phyloP scores from a whole-genome alignment of 2,329 filamentous ascomycete species.

The Cytospora piceae region DNA sequence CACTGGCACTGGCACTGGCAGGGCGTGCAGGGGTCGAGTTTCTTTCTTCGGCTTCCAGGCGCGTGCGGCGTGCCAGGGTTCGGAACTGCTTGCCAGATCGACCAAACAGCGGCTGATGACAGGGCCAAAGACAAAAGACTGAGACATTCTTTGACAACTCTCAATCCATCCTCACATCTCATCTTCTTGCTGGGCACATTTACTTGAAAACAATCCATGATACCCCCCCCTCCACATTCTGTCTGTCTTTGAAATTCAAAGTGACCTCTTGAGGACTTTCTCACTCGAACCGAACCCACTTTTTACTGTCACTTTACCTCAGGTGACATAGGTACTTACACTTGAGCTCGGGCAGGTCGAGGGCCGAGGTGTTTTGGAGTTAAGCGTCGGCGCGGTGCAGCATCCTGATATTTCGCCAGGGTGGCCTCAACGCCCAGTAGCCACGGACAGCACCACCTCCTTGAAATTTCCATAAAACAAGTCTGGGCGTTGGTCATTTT shows the following conservation, averaged over 20 bases:
- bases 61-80: background rate
- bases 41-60: background rate
- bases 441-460: constrained; percentile 9
- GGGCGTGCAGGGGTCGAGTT: constrained; percentile 16
- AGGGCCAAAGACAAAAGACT: constrained; percentile 13
- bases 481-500: background rate
- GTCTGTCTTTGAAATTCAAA: background rate
- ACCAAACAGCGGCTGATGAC: constrained; percentile 7
- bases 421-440: constrained; percentile 27
- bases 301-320: constrained; percentile 1
- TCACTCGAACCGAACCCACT: background rate
- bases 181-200: background rate
- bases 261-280: background rate
- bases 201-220: background rate
- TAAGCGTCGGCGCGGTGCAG: constrained; percentile 19
- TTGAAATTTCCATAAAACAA: constrained; percentile 12
- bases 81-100: constrained; percentile 25
- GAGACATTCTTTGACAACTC: constrained; percentile 12
- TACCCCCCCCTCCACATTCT: background rate
- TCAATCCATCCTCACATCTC: too few species aligned
- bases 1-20: background rate
- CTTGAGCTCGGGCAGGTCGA: constrained; percentile 25
- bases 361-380: constrained; percentile 26
- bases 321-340: constrained; percentile 12
- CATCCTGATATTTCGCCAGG: constrained; percentile 31